phyloP scores from a whole-genome alignment of 2,329 filamentous ascomycete genomes.

The Stemphylium lycopersici region DNA sequence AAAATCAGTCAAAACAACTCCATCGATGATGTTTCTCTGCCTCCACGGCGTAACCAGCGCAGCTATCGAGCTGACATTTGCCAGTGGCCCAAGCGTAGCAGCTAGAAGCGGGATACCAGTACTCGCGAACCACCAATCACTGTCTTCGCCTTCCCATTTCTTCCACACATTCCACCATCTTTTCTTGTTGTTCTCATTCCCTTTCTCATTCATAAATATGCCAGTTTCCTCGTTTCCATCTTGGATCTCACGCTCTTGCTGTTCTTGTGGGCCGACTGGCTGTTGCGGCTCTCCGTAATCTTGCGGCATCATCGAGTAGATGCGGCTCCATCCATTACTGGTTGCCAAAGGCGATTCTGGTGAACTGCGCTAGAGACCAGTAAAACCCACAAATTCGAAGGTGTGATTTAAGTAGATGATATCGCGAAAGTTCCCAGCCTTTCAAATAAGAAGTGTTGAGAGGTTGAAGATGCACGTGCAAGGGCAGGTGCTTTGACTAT shows the following conservation, averaged over 20 bases:
- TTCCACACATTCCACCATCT: conserved; percentile 22
- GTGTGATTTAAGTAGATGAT: background rate
- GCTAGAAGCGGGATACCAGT: conserved; percentile 67
- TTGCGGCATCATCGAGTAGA: conserved; percentile 7
- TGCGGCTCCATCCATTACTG: background rate
- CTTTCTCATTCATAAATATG: background rate
- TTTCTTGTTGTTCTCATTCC: background rate
- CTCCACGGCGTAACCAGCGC: conserved; percentile 84
- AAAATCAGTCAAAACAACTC: conserved; percentile 58
- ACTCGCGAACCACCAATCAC: conserved; percentile 50
- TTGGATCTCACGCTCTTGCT: background rate
- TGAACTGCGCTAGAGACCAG: background rate
- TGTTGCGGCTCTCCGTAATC: conserved; percentile 1
- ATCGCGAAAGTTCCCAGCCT: background rate
- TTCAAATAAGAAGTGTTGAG: background rate
- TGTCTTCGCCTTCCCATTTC: conserved; percentile 23
- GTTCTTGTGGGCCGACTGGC: background rate
- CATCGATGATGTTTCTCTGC: conserved; percentile 59
- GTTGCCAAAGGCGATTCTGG: background rate
- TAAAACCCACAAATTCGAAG: background rate
- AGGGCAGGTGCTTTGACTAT: background rate
- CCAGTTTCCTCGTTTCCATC: background rate
- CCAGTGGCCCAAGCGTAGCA: conserved; percentile 82
- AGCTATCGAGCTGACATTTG: conserved; percentile 86
- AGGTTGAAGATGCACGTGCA: background rate